A percentile compares a stretch with the other conserved stretches of the same genome.
Evolutionary conservation across 2,329 filamentous ascomycete genomes (phyloP).

Genomic region (Rhexocercosporidium sp.): DNA sequence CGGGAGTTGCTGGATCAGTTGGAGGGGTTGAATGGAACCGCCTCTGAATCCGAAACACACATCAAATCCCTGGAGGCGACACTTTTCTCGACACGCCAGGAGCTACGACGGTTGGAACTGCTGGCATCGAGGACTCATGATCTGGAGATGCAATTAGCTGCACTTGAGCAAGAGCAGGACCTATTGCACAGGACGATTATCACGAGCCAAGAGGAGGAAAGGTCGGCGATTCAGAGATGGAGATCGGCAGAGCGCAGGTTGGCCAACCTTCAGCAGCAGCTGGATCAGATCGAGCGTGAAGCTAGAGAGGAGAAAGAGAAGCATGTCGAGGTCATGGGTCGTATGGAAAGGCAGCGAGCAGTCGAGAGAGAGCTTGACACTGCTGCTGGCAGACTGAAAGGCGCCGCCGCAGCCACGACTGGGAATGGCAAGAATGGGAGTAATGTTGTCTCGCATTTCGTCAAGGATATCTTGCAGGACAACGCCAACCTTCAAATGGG

Average conservation of each 20-base stretch:
- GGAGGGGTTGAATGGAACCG: constrained; percentile 80
- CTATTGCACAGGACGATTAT: constrained; percentile 71
- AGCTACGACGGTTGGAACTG: constrained; percentile 74
- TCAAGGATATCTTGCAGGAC: constrained; percentile 92
- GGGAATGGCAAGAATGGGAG: constrained; percentile 62
- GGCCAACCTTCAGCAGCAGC: constrained; percentile 79
- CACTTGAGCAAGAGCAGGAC: constrained; percentile 82
- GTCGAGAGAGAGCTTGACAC: constrained; percentile 83
- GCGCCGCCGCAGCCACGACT: constrained; percentile 69
- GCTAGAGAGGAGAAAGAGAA: constrained; percentile 79
- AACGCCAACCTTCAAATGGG: constrained; percentile 93
- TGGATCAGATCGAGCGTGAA: constrained; percentile 88
- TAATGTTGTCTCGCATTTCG: constrained; percentile 90
- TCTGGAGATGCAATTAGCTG: constrained; percentile 79
- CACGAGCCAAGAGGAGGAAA: constrained; percentile 74
- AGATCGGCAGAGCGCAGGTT: constrained; percentile 83
- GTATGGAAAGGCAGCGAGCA: constrained; percentile 82
- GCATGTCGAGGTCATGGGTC: constrained; percentile 78
- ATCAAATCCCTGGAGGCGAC: constrained; percentile 78
- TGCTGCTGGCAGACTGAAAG: constrained; percentile 80
- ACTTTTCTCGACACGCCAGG: constrained; percentile 77
- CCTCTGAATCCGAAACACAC: constrained; percentile 79
- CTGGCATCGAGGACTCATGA: constrained; percentile 77
- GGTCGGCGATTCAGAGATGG: constrained; percentile 81
- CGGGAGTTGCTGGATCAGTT: constrained; percentile 80